Conservation (phyloP, 2,329 filamentous ascomycete genomes). For the Phyllosticta capitalensis region DNA sequence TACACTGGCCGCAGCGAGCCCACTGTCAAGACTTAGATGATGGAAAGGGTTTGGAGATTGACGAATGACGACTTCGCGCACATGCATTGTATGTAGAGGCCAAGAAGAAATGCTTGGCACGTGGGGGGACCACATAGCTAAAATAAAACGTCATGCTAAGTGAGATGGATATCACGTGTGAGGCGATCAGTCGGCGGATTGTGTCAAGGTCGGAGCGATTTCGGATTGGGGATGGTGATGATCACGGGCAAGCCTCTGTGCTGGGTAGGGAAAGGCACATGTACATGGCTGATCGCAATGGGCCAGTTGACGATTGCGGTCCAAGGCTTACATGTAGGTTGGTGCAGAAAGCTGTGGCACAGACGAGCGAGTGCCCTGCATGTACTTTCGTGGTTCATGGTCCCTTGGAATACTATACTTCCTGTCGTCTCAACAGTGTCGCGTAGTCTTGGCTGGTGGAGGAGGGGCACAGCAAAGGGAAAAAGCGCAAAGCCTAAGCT, state of each 20-base stretch:
- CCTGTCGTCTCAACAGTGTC: too few species aligned
- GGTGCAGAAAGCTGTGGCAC: too few species aligned
- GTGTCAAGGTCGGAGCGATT: neutral
- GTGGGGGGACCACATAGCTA: neutral
- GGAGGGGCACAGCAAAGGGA: neutral
- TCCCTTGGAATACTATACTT: too few species aligned
- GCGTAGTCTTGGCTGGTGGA: neutral
- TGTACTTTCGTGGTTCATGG: too few species aligned
- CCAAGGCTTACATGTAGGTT: too few species aligned
- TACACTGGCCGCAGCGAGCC: slow-evolving; percentile 86
- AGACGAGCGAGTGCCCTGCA: too few species aligned
- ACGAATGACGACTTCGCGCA: slow-evolving; percentile 9
- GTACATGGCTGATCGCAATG: neutral
- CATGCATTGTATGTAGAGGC: neutral
- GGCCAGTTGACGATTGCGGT: neutral
- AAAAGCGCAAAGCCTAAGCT: neutral
- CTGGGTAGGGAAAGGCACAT: neutral
- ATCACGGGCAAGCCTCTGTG: neutral
- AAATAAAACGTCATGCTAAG: neutral
- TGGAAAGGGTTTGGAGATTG: neutral
- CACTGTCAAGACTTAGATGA: slow-evolving; percentile 79
- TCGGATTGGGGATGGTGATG: neutral
- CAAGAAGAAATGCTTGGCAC: neutral
- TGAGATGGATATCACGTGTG: neutral
- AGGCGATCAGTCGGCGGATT: neutral